Conservation (phyloP, 768 basidiomycete species). For the Lactarius indigo region DNA sequence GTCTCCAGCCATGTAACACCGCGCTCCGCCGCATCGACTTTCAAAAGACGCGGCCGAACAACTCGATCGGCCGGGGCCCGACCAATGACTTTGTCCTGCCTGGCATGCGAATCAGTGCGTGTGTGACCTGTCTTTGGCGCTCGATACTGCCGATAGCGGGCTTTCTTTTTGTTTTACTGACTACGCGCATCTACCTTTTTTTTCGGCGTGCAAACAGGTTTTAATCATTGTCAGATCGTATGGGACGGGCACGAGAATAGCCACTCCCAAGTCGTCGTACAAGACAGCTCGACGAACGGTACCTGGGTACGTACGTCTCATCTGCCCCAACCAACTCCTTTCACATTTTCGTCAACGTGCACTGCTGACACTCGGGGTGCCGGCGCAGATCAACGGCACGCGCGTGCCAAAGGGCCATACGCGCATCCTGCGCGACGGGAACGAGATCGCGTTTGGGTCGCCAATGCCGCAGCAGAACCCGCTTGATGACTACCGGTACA, state of each 20-base stretch:
- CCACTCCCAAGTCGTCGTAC: conserved; percentile 45
- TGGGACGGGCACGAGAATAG: conserved; percentile 54
- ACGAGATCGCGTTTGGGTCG: conserved; percentile 84
- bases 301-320: conserved; percentile 51
- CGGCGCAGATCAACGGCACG: conserved; percentile 57
- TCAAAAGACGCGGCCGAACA: conserved; percentile 6
- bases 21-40: conserved; percentile 20
- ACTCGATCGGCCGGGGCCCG: conserved; percentile 19
- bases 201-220: conserved; percentile 37
- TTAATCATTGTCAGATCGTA: conserved; percentile 51
- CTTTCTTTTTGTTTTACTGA: not conserved
- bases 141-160: not conserved
- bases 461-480: conserved; percentile 42
- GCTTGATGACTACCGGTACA: conserved; percentile 73
- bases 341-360: not conserved
- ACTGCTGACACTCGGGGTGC: not conserved
- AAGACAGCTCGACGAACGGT: conserved; percentile 67
- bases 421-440: conserved; percentile 67
- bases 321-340: not conserved
- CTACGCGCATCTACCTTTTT: conserved; percentile 14
- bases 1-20: conserved; percentile 15
- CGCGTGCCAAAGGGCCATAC: conserved; percentile 57
- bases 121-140: not conserved
- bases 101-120: conserved; percentile 72
- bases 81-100: conserved; percentile 54